Conservation (phyloP, 306 rosid species). For the Sindora glabra region DNA sequence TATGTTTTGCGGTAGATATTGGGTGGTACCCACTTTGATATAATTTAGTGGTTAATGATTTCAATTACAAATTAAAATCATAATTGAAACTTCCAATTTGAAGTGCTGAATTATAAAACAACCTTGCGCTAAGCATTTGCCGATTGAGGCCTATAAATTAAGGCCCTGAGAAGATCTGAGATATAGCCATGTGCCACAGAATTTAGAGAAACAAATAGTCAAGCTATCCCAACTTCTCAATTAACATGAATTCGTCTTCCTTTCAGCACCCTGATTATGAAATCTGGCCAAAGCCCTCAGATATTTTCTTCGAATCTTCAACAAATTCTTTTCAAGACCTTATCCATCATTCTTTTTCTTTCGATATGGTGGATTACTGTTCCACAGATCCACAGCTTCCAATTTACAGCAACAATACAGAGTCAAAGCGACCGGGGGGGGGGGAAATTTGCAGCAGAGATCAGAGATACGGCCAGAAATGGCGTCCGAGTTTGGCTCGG, state of each 20-base stretch:
- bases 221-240: neutral
- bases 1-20: no score
- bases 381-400: neutral
- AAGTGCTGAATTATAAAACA: no score
- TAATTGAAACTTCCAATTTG: no score
- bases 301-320: neutral
- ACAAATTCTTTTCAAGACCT: neutral
- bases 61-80: no score
- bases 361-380: slow-evolving; percentile 15
- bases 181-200: no score
- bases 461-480: slow-evolving; percentile 61
- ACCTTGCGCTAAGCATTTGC: no score
- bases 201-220: neutral
- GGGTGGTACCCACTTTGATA: no score
- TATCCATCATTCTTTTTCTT: slow-evolving; percentile 13
- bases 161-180: no score
- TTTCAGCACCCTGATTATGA: neutral
- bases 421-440: neutral
- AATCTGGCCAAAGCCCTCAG: neutral
- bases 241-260: neutral
- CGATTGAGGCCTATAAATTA: no score
- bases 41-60: no score
- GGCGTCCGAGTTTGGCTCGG: slow-evolving; percentile 82
- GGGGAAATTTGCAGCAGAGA: slow-evolving; percentile 85
- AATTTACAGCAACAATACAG: no score